Conservation (phyloP, 163 green algal genomes). For the Scenedesmus sp. region DNA sequence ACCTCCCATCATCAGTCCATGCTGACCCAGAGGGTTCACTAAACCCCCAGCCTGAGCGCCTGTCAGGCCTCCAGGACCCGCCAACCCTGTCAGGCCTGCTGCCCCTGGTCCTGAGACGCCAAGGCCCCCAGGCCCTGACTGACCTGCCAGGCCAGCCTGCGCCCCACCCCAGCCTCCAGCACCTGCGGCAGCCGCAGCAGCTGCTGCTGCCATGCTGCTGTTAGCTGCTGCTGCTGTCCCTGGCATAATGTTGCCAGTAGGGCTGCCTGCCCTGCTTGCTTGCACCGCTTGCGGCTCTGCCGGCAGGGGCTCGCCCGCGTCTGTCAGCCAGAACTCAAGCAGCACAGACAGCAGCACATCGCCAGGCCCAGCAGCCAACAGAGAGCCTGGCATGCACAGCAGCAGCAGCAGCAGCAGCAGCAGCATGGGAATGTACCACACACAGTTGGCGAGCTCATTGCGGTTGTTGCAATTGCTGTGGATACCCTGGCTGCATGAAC, state of each 20-base stretch:
- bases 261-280: conserved; percentile 30
- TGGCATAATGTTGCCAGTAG: background rate
- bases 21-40: background rate
- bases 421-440: background rate
- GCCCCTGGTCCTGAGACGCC: background rate
- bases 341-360: conserved; percentile 80
- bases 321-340: conserved; percentile 90
- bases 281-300: background rate
- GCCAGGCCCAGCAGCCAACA: conserved; percentile 41
- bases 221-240: conserved; percentile 15
- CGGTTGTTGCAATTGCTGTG: too few relatives aligned
- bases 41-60: background rate
- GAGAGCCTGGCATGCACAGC: background rate
- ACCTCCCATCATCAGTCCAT: background rate
- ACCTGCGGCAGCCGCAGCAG: background rate
- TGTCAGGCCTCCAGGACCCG: background rate
- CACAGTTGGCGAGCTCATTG: too few relatives aligned
- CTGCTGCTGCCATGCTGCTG: background rate
- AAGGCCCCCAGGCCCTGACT: background rate
- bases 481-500: too few relatives aligned
- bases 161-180: background rate
- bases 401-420: background rate
- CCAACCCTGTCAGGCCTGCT: background rate
- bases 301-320: conserved; percentile 80
- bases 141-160: background rate